Percentiles rank a stretch among this genome's conserved stretches.
Evolutionary conservation across 169 alveolate species (phyloP).

Genomic region (Plasmodium sp.): DNA sequence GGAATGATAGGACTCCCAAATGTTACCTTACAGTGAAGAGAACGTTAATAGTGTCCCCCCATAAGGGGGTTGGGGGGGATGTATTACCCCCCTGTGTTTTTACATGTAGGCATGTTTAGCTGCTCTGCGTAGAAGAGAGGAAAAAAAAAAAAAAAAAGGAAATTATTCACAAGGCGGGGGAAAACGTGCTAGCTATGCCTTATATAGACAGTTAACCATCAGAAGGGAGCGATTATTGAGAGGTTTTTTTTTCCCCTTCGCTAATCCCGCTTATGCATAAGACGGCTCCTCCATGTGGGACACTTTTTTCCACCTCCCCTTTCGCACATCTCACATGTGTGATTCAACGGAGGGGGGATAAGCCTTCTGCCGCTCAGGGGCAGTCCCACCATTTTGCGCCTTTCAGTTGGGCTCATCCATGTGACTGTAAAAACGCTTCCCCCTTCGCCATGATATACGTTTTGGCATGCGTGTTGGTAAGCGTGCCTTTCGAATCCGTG

Average conservation of each 20-base stretch:
- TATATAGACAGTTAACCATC: not conserved
- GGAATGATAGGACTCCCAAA: not conserved
- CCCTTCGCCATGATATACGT: not conserved
- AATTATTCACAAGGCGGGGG: not conserved
- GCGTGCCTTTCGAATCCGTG: not conserved
- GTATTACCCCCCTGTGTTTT: not conserved
- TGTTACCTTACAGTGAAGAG: not conserved
- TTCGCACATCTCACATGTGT: not conserved
- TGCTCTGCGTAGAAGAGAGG: not conserved
- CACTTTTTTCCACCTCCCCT: not conserved
- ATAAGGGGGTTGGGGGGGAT: not conserved
- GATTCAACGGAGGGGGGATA: not conserved
- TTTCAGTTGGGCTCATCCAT: not conserved
- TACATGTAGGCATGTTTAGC: not conserved
- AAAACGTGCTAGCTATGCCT: not conserved
- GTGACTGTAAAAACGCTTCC: not conserved
- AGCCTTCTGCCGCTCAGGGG: not conserved
- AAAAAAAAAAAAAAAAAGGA: not conserved
- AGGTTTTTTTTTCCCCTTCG: not conserved
- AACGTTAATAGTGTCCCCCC: not conserved
- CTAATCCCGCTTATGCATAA: not conserved
- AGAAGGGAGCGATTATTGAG: not conserved
- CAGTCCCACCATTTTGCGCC: not conserved
- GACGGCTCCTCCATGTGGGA: not conserved
- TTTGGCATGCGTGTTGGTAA: not conserved